Conservation (phyloP, 169 alveolate genomes). For the Babesia bigemina region DNA sequence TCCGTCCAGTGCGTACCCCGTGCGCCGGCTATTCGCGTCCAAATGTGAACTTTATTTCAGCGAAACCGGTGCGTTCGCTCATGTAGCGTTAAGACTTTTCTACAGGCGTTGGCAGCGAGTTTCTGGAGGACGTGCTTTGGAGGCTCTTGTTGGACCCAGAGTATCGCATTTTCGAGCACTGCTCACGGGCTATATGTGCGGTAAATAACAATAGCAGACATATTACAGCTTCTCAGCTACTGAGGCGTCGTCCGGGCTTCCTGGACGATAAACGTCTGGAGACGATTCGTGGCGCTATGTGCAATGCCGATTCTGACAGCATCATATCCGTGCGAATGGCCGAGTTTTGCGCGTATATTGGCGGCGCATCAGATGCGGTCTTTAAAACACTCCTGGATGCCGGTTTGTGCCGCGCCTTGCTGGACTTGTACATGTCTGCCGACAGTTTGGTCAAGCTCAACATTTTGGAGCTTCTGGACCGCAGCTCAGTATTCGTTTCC, state of each 20-base stretch:
- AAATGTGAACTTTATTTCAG: constrained; percentile 15
- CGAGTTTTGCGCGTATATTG: constrained; percentile 43
- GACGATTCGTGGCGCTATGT: not conserved
- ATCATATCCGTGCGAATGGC: constrained; percentile 24
- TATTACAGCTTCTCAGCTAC: not conserved
- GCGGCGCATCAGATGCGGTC: constrained; percentile 9
- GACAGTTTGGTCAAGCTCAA: constrained; percentile 52
- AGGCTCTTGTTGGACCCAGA: constrained; percentile 41
- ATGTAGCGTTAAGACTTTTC: too few species aligned
- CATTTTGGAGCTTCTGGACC: constrained; percentile 58
- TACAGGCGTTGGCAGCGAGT: constrained; percentile 22
- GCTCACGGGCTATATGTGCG: constrained; percentile 46
- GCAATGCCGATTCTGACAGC: constrained; percentile 24
- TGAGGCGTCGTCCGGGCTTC: not conserved
- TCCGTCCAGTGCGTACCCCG: constrained; percentile 13
- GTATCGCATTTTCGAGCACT: constrained; percentile 32
- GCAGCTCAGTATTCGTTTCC: constrained; percentile 8
- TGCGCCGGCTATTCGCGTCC: constrained; percentile 18
- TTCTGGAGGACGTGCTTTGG: constrained; percentile 40
- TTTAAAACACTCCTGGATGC: constrained; percentile 22
- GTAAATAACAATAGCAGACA: constrained; percentile 1
- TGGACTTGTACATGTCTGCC: constrained; percentile 21
- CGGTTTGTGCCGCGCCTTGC: constrained; percentile 31
- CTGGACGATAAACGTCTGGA: not conserved
- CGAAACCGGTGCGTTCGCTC: not conserved